phyloP scores from a whole-genome alignment of 108 stramenopile genomes.

The Nitzschia sp. region DNA sequence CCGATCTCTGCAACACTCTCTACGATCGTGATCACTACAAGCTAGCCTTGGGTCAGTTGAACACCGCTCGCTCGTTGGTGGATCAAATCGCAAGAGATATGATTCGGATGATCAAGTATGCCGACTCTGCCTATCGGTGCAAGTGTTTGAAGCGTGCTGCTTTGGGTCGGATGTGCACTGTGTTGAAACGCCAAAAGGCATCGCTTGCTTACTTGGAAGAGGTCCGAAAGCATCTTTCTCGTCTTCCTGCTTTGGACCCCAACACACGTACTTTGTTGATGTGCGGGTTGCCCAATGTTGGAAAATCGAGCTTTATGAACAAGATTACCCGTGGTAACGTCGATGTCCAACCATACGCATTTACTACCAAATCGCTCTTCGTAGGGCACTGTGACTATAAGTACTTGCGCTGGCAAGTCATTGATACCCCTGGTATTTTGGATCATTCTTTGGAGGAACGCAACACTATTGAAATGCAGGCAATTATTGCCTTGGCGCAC shows the following conservation, averaged over 20 bases:
- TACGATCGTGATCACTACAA: constrained; percentile 99
- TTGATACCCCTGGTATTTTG: constrained; percentile 99
- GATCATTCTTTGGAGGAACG: constrained; percentile 97
- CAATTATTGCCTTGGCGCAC: constrained; percentile 98
- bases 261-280: constrained; percentile 97
- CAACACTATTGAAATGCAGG: constrained; percentile 99
- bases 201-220: constrained; percentile 96
- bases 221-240: constrained; percentile 97
- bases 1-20: constrained; percentile 98
- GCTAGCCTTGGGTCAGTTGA: constrained; percentile 97
- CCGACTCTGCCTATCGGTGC: constrained; percentile 97
- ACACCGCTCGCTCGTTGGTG: constrained; percentile 92
- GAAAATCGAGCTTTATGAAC: constrained; percentile 99
- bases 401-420: constrained; percentile 98
- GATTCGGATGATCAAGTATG: constrained; percentile 98
- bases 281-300: constrained; percentile 98
- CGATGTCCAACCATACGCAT: constrained; percentile 99
- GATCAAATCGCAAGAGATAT: constrained; percentile 93
- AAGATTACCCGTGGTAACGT: constrained; percentile 99
- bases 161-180: constrained; percentile 98
- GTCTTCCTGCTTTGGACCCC: constrained; percentile 97
- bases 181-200: constrained; percentile 96
- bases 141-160: constrained; percentile 99
- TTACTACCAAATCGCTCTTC: constrained; percentile 98
- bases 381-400: constrained; percentile 99